Evolutionary conservation across 441 rosid species (phyloP).

Genomic region (Breynia disticha): DNA sequence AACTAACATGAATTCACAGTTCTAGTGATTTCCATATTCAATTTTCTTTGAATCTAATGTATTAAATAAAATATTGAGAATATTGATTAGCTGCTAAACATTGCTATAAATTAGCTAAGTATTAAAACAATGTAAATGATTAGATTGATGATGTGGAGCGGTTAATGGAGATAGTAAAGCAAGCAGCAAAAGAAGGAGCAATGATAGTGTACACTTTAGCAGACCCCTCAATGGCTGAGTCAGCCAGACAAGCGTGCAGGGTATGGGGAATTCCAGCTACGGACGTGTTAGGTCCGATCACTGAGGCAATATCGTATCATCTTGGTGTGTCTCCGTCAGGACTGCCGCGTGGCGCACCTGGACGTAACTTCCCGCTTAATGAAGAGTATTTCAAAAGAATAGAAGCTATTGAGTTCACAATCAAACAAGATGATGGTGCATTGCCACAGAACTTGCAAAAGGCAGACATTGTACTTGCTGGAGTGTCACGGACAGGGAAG

Average conservation of each 20-base stretch:
- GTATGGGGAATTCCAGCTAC: constrained; percentile 62
- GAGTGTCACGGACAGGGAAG: constrained; percentile 84
- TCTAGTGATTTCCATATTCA: no score
- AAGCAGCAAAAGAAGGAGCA: constrained; percentile 83
- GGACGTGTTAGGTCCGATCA: constrained; percentile 74
- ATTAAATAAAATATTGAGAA: no score
- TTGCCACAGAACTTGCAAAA: constrained; percentile 57
- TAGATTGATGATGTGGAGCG: constrained; percentile 67
- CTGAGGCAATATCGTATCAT: constrained; percentile 67
- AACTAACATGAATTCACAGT: no score
- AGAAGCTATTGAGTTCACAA: constrained; percentile 78
- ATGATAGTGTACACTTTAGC: constrained; percentile 64
- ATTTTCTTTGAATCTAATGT: no score
- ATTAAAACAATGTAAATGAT: no score
- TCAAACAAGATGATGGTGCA: constrained; percentile 84
- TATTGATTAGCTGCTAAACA: no score
- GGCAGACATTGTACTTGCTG: constrained; percentile 66
- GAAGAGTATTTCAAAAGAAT: constrained; percentile 65
- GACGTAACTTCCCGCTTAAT: constrained; percentile 36
- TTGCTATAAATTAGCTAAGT: no score
- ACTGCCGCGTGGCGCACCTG: constrained; percentile 74
- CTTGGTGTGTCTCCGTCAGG: constrained; percentile 75
- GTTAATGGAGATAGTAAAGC: constrained; percentile 61
- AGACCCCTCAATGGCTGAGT: constrained; percentile 65
- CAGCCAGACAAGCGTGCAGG: constrained; percentile 57